Conservation (phyloP, 2,329 filamentous ascomycete species). For the Microcyclosporella mali region DNA sequence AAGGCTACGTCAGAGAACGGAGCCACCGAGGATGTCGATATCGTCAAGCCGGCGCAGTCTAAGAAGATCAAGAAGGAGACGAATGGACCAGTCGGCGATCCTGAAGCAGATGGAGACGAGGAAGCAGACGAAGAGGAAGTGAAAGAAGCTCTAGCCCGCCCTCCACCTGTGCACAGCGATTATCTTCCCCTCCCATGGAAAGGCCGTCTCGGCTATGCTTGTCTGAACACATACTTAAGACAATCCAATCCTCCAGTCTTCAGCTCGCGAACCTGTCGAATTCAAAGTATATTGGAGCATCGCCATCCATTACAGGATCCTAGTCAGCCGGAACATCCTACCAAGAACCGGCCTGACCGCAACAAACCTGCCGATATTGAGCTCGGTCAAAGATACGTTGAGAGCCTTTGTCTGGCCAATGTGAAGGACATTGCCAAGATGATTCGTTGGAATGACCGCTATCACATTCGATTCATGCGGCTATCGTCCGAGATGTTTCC, state of each 20-base stretch:
- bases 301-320: slow-evolving; percentile 74
- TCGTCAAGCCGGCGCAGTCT: slow-evolving; percentile 12
- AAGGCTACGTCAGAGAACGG: slow-evolving; percentile 15
- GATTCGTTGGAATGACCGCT: slow-evolving; percentile 85
- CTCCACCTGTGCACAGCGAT: slow-evolving; percentile 74
- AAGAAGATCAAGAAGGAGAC: slow-evolving; percentile 24
- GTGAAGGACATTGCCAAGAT: slow-evolving; percentile 78
- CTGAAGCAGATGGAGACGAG: slow-evolving; percentile 49
- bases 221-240: slow-evolving; percentile 85
- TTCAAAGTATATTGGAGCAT: slow-evolving; percentile 84
- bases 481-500: slow-evolving; percentile 96
- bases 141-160: slow-evolving; percentile 53
- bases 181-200: slow-evolving; percentile 85
- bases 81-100: slow-evolving; percentile 35
- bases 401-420: slow-evolving; percentile 73
- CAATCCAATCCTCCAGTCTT: slow-evolving; percentile 78
- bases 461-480: slow-evolving; percentile 85
- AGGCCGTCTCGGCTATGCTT: slow-evolving; percentile 84
- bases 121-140: slow-evolving; percentile 53
- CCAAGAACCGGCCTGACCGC: slow-evolving; percentile 80
- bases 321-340: slow-evolving; percentile 68
- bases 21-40: slow-evolving; percentile 10
- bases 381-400: slow-evolving; percentile 66
- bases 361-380: slow-evolving; percentile 59
- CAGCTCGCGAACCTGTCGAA: slow-evolving; percentile 83